Percentiles rank a stretch among this genome's conserved stretches.
Evolutionary conservation across 805 yeast species (phyloP).

Genomic region (Zygoascus ofunaensis): DNA sequence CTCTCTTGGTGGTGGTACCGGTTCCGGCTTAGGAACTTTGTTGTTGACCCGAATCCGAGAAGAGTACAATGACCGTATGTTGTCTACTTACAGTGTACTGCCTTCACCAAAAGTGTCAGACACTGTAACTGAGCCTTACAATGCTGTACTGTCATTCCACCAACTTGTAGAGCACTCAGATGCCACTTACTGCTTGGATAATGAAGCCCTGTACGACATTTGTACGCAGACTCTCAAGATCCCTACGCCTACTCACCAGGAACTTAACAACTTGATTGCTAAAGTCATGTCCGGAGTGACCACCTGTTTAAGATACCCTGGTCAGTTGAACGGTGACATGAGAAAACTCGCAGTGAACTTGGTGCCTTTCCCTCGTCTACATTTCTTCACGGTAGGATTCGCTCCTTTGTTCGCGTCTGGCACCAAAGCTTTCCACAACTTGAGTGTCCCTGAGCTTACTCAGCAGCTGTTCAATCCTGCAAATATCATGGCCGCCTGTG

Average conservation of each 20-base stretch:
- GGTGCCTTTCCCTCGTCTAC: conserved; percentile 94
- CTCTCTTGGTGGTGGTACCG: conserved; percentile 89
- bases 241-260: conserved; percentile 67
- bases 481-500: conserved; percentile 95
- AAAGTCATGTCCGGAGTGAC: conserved; percentile 95
- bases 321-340: conserved; percentile 87
- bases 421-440: conserved; percentile 73
- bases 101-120: conserved; percentile 91
- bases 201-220: conserved; percentile 87
- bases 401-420: conserved; percentile 85
- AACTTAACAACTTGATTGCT: conserved; percentile 76
- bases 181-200: conserved; percentile 92
- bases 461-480: conserved; percentile 90
- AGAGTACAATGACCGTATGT: conserved; percentile 93
- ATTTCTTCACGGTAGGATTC: conserved; percentile 91
- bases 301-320: conserved; percentile 89
- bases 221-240: conserved; percentile 79
- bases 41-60: conserved; percentile 80
- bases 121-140: conserved; percentile 92
- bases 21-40: conserved; percentile 94
- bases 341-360: conserved; percentile 89
- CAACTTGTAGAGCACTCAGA: conserved; percentile 87
- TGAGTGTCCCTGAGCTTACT: conserved; percentile 86
- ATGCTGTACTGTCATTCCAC: conserved; percentile 85
- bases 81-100: conserved; percentile 92